A percentile compares a stretch with the other conserved stretches of the same genome.
phyloP scores from a whole-genome alignment of 169 alveolate genomes.

The Cryptosporidium sp. region DNA sequence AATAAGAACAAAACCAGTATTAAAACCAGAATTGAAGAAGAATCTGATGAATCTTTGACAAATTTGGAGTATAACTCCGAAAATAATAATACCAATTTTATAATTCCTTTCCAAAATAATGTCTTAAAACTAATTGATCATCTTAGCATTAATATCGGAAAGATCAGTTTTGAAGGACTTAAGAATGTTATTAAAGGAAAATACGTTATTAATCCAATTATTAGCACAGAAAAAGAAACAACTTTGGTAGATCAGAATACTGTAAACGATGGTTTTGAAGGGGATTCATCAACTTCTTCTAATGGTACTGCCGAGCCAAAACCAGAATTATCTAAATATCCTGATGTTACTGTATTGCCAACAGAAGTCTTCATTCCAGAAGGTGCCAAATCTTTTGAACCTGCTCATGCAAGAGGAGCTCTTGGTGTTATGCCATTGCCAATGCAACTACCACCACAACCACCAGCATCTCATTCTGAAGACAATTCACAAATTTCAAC shows the following conservation, averaged over 20 bases:
- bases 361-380: slow-evolving; percentile 5
- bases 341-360: neutral
- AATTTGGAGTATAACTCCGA: slow-evolving; percentile 6
- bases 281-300: neutral
- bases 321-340: neutral
- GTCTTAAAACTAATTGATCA: slow-evolving; percentile 12
- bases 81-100: slow-evolving; percentile 20
- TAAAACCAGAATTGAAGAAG: neutral
- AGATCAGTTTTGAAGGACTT: slow-evolving; percentile 3
- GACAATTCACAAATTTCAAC: neutral
- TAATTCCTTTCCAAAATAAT: slow-evolving; percentile 7
- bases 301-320: neutral
- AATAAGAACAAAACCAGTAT: slow-evolving; percentile 1
- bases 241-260: neutral
- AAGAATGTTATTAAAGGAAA: slow-evolving; percentile 36
- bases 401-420: neutral
- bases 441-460: neutral
- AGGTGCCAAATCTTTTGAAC: neutral
- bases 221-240: neutral
- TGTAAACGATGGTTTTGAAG: neutral
- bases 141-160: slow-evolving; percentile 16
- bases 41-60: slow-evolving; percentile 10
- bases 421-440: neutral
- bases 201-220: neutral
- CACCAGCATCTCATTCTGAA: neutral